Conservation (phyloP, 148 eudicot genomes). For the Suaeda aralocaspica region DNA sequence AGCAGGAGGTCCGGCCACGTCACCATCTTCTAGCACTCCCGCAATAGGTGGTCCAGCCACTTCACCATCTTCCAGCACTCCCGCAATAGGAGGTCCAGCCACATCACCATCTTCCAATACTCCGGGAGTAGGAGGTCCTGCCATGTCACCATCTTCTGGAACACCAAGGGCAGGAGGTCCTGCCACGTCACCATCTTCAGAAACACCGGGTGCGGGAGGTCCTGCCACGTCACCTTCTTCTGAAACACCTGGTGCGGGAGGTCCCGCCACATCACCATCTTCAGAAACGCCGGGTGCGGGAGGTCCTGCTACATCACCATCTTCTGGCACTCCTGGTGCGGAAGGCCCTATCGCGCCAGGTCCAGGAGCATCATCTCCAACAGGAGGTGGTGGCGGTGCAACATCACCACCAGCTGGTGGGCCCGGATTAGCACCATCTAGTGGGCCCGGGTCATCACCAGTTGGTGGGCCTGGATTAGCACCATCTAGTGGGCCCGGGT, state of each 20-base stretch:
- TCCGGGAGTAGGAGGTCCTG: neutral
- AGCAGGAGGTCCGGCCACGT: neutral
- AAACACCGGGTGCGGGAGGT: too few relatives aligned
- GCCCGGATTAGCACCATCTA: neutral
- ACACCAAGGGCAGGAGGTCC: too few relatives aligned
- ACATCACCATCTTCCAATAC: neutral
- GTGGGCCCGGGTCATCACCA: neutral
- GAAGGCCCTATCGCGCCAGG: too few relatives aligned
- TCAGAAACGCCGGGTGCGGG: too few relatives aligned
- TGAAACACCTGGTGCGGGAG: too few relatives aligned
- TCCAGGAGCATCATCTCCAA: conserved; percentile 11
- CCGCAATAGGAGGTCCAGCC: neutral
- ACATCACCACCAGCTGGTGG: neutral
- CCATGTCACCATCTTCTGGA: conserved; percentile 4
- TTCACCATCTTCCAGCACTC: neutral
- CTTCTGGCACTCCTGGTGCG: neutral
- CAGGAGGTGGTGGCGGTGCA: neutral
- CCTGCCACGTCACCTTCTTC: too few relatives aligned
- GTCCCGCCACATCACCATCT: too few relatives aligned
- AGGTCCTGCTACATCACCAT: too few relatives aligned
- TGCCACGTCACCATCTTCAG: too few relatives aligned
- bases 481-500: neutral
- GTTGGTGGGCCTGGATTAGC: neutral
- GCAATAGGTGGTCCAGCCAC: neutral
- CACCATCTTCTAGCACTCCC: conserved; percentile 1